phyloP scores from a whole-genome alignment of 164 flowering plant species.

The Annona squamosa region DNA sequence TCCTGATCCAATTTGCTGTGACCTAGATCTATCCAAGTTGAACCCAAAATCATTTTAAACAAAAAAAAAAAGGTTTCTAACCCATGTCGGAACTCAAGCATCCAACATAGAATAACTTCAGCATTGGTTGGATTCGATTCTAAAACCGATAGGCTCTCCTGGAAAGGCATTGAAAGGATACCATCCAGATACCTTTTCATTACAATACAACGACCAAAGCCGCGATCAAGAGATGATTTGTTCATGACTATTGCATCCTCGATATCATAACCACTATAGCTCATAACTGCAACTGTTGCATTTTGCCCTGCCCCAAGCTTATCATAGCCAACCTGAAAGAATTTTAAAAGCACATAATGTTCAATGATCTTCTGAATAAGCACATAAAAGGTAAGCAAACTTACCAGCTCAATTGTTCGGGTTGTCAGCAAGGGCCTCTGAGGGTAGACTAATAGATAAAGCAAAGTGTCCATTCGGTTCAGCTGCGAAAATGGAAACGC shows the following conservation, averaged over 20 bases:
- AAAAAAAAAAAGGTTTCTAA: neutral
- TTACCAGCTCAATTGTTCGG: slow-evolving; percentile 88
- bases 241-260: slow-evolving; percentile 99
- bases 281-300: slow-evolving; percentile 99
- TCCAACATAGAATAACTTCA: neutral
- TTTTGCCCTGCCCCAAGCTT: slow-evolving; percentile 99
- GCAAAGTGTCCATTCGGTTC: slow-evolving; percentile 73
- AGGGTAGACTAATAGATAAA: slow-evolving; percentile 91
- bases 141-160: neutral
- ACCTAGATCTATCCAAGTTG: no score
- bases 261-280: slow-evolving; percentile 95
- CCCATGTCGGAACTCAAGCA: neutral
- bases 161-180: neutral
- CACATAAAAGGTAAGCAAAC: slow-evolving; percentile 14
- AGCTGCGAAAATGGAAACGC: slow-evolving; percentile 33
- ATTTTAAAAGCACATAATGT: slow-evolving; percentile 5
- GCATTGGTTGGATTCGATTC: no score
- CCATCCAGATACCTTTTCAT: slow-evolving; percentile 53
- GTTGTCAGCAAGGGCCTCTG: slow-evolving; percentile 94
- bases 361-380: neutral
- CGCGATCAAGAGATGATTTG: slow-evolving; percentile 94
- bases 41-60: neutral
- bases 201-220: slow-evolving; percentile 95
- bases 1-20: no score
- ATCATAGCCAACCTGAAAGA: slow-evolving; percentile 74